phyloP scores from a whole-genome alignment of 441 rosid genomes.

The Capsella rubella region DNA sequence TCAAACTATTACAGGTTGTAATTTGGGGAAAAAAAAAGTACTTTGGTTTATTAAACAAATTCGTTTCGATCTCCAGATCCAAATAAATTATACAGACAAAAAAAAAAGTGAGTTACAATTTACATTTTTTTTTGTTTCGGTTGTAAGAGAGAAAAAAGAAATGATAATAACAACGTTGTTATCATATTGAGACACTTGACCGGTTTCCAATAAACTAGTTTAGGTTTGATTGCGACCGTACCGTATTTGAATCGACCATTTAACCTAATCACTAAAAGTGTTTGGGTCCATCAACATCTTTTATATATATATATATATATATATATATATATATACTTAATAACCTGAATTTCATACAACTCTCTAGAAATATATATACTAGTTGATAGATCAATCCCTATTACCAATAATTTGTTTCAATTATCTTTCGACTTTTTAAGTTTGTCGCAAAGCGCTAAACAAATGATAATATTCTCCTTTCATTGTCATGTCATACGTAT shows the following conservation, averaged over 20 bases:
- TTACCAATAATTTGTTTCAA: slow-evolving; percentile 30
- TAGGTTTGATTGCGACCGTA: slow-evolving; percentile 39
- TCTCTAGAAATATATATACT: background rate
- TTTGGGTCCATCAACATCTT: slow-evolving; percentile 37
- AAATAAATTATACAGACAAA: background rate
- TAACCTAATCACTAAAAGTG: slow-evolving; percentile 25
- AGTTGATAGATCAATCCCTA: slow-evolving; percentile 20
- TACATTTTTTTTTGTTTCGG: background rate
- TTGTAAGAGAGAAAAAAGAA: background rate
- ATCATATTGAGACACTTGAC: slow-evolving; percentile 34
- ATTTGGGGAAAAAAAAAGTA: background rate
- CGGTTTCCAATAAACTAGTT: slow-evolving; percentile 32
- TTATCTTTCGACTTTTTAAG: slow-evolving; percentile 24
- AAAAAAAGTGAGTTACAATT: background rate
- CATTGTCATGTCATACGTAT: slow-evolving; percentile 16
- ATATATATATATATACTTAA: background rate
- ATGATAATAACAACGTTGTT: slow-evolving; percentile 31
- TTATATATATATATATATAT: too few species aligned
- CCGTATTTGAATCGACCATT: slow-evolving; percentile 33
- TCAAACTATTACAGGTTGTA: background rate
- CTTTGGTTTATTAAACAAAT: background rate
- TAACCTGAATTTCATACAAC: slow-evolving; percentile 26
- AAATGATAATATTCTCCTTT: slow-evolving; percentile 5
- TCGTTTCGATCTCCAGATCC: background rate
- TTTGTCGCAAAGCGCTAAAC: slow-evolving; percentile 23